Percentiles rank a stretch among this genome's conserved stretches.
Conservation (phyloP, 2,329 filamentous ascomycete genomes). For the Fusarium goolgardi region DNA sequence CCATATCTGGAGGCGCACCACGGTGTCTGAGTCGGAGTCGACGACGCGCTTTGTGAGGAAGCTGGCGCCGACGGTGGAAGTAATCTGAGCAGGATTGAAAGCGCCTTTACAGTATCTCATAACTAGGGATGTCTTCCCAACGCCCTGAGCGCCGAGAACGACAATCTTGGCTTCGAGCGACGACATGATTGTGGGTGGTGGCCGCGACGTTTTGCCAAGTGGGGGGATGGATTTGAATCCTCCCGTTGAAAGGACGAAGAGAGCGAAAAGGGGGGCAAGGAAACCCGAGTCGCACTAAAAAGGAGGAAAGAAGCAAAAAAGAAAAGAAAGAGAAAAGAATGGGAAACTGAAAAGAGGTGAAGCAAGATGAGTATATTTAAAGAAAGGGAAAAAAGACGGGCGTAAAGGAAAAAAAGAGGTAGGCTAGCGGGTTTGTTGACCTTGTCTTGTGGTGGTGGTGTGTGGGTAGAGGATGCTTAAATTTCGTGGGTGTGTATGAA, state of each 20-base stretch:
- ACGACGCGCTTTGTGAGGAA: slow-evolving; percentile 84
- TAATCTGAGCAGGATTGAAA: slow-evolving; percentile 72
- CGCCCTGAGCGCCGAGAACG: slow-evolving; percentile 81
- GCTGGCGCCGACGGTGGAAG: slow-evolving; percentile 81
- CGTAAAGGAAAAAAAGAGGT: slow-evolving; percentile 28
- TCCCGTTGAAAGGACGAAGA: slow-evolving; percentile 15
- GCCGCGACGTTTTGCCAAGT: slow-evolving; percentile 25
- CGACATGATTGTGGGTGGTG: slow-evolving; percentile 53
- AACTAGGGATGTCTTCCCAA: slow-evolving; percentile 82
- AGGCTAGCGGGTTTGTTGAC: slow-evolving; percentile 19
- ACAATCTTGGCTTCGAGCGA: slow-evolving; percentile 85
- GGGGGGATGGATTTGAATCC: slow-evolving; percentile 9
- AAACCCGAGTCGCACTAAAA: slow-evolving; percentile 15
- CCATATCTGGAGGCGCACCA: slow-evolving; percentile 95
- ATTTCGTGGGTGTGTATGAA: slow-evolving; percentile 19
- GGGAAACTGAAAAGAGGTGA: slow-evolving; percentile 25
- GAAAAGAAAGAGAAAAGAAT: neutral
- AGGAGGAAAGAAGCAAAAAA: slow-evolving; percentile 10
- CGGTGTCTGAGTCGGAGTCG: slow-evolving; percentile 85
- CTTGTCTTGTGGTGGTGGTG: slow-evolving; percentile 27
- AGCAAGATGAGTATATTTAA: slow-evolving; percentile 12
- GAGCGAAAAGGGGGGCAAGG: slow-evolving; percentile 18
- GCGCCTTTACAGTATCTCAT: slow-evolving; percentile 80
- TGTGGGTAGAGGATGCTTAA: slow-evolving; percentile 11
- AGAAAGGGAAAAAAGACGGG: slow-evolving; percentile 15